Percentiles rank a stretch among this genome's conserved stretches.
phyloP scores from a whole-genome alignment of 345 rosid species.

The Dipteronia dyeriana region DNA sequence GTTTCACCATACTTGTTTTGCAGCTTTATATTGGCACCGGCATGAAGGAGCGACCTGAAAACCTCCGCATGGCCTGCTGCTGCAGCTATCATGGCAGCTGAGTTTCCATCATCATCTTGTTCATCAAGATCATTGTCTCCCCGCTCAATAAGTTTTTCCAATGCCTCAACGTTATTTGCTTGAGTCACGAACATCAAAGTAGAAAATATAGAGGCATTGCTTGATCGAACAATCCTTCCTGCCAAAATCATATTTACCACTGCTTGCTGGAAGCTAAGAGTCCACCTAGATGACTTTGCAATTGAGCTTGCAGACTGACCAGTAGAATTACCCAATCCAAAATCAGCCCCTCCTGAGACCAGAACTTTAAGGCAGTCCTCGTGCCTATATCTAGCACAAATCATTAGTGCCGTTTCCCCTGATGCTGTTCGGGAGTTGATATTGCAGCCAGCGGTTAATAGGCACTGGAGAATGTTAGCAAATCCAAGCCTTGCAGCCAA shows the following conservation, averaged over 20 bases:
- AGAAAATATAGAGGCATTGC: conserved; percentile 39
- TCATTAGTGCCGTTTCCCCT: conserved; percentile 64
- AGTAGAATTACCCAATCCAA: conserved; percentile 42
- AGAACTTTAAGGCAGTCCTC: conserved; percentile 44
- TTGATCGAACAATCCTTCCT: conserved; percentile 45
- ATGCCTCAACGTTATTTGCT: conserved; percentile 41
- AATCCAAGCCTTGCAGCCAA: conserved; percentile 53
- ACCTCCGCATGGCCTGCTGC: conserved; percentile 43
- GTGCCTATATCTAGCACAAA: conserved; percentile 48
- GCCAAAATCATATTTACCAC: conserved; percentile 39
- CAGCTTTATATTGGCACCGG: conserved; percentile 55
- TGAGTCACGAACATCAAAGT: conserved; percentile 35
- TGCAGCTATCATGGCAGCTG: conserved; percentile 57
- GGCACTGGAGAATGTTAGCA: conserved; percentile 36
- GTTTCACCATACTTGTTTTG: conserved; percentile 42
- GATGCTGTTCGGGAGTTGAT: conserved; percentile 48
- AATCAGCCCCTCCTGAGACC: conserved; percentile 54
- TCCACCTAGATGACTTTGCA: conserved; percentile 43
- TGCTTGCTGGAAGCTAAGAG: conserved; percentile 45
- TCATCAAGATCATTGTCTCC: conserved; percentile 40
- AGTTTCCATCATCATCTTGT: conserved; percentile 46
- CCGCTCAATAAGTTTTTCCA: conserved; percentile 33
- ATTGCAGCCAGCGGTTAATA: conserved; percentile 42
- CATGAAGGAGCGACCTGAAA: conserved; percentile 46
- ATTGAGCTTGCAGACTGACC: conserved; percentile 43